A percentile compares a stretch with the other conserved stretches of the same genome.
Evolutionary conservation across 306 rosid genomes (phyloP).

Genomic region (Pueraria montana): DNA sequence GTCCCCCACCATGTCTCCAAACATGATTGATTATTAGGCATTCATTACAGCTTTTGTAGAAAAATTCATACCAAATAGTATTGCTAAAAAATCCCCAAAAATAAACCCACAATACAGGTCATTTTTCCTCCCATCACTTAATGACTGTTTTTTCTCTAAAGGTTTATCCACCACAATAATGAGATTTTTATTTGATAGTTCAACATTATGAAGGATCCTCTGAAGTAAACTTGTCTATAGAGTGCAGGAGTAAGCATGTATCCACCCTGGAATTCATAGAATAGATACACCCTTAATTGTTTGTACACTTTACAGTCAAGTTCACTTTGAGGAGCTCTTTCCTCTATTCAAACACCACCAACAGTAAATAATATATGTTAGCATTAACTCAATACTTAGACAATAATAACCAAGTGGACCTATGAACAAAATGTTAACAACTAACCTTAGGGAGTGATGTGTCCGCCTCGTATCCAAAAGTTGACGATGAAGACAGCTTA

Average conservation of each 20-base stretch:
- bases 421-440: not conserved
- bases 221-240: not conserved
- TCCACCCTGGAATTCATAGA: not conserved
- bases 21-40: not conserved
- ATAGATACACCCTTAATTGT: not conserved
- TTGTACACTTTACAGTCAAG: not conserved
- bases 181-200: not conserved
- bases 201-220: not conserved
- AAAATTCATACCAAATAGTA: not conserved
- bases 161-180: not conserved
- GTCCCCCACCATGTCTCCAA: not conserved
- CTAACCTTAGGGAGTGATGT: conserved; percentile 82
- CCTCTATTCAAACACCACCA: not conserved
- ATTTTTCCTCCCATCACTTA: not conserved
- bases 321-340: not conserved
- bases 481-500: conserved; percentile 47
- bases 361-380: conserved; percentile 9
- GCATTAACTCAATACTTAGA: conserved; percentile 10
- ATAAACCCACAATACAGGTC: too few relatives aligned
- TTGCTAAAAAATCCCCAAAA: too few relatives aligned
- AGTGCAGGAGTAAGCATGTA: not conserved
- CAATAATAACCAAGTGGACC: not conserved
- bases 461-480: conserved; percentile 83
- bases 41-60: not conserved
- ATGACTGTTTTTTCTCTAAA: not conserved